Percentiles rank a stretch among this genome's conserved stretches.
phyloP scores from a whole-genome alignment of 345 rosid species.

The Brassica rapa region DNA sequence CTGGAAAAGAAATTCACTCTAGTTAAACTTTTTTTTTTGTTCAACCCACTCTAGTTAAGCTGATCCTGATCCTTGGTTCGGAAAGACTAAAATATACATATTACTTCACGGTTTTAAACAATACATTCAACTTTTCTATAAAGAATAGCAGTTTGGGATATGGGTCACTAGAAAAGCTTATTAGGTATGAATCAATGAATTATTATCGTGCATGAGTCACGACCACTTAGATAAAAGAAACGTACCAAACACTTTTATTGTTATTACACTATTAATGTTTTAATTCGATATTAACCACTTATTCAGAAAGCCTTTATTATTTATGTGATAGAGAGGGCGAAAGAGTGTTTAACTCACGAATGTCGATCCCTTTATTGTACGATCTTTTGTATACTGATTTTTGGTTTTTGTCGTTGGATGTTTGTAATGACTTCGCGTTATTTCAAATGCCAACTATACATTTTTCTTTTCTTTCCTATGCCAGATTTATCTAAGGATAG shows the following conservation, averaged over 20 bases:
- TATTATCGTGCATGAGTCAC: constrained; percentile 36
- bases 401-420: constrained; percentile 32
- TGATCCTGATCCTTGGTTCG: constrained; percentile 13
- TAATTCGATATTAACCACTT: constrained; percentile 26
- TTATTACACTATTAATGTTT: constrained; percentile 14
- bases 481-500: background rate
- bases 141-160: constrained; percentile 28
- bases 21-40: background rate
- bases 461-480: background rate
- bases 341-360: constrained; percentile 31
- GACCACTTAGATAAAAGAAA: constrained; percentile 31
- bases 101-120: background rate
- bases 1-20: background rate
- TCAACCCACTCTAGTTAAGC: background rate
- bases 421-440: constrained; percentile 25
- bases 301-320: constrained; percentile 28
- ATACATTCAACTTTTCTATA: constrained; percentile 15
- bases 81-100: background rate
- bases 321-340: constrained; percentile 29
- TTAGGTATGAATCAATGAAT: constrained; percentile 39
- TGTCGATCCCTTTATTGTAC: constrained; percentile 31
- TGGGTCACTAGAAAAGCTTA: constrained; percentile 33
- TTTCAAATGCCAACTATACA: constrained; percentile 25
- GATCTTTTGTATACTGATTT: constrained; percentile 12
- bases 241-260: constrained; percentile 31